Base-by-base conservation (phyloP, 441 rosid species). In the Erysimum cheiri region DNA sequence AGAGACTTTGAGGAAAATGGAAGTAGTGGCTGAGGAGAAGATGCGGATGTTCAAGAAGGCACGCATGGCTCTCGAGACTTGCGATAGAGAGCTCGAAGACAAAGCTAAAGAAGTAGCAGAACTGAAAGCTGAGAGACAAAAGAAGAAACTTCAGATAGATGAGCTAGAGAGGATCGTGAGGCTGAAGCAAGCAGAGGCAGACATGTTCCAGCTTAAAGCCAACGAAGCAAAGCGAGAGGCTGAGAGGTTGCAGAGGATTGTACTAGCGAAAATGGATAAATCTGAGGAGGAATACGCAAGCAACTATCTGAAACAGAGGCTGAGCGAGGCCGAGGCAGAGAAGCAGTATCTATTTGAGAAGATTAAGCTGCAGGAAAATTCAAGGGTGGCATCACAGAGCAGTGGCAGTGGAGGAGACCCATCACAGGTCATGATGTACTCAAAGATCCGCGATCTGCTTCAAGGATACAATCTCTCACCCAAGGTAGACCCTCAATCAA, bases 201-300 rank as follows among this genome's bases (percentile, higher is more conserved):
- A 95, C 67, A 95, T 95, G 99, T 95, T 90, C 85, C 98, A 95
- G 85, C 78, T 87, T 7, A 93, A 93, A 80, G 98, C 98, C 56
- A 85, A 85, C 47, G 97, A 88, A 77, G 98, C 98, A 32, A 93
- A 91, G 71, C 80, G 85, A 48, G 97, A 94, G 59, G 96, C 92
- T 1, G 98, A 91, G 75, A 86, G 94, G 80, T 77, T 92, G 75
- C 93, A 90, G 77, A 85, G 96, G 79, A 90, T 94, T 43, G 89
- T 88, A 53, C 86, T 88, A 33, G 96, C 91, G n/a, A 94, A 92
- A 75, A 83, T 85, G 32, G 97, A 95, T 43, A 92, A 88, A 71
- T 85, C 98, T 1, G 98, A 95, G 75, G 98, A 95, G 76, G 99
- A 95, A 73, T 95, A 90, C 64, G 96, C 92, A 4, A 92, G 82